A percentile compares a stretch with the other conserved stretches of the same genome.
Evolutionary conservation across 2,329 filamentous ascomycete genomes (phyloP).

Genomic region (Stagonosporopsis cucurbitacearum): DNA sequence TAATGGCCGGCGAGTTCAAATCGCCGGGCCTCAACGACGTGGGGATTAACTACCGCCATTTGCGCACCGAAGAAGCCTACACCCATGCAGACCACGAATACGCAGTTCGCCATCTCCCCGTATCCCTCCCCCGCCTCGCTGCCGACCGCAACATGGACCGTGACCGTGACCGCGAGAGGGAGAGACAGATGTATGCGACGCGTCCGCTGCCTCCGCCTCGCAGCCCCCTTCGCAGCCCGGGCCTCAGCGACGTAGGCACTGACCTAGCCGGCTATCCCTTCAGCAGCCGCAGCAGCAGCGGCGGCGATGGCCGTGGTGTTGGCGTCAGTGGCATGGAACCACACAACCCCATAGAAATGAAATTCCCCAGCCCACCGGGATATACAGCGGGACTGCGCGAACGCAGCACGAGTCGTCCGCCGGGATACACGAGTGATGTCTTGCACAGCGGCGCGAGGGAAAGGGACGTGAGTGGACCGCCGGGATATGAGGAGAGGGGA

Average conservation of each 20-base stretch:
- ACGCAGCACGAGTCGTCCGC: slow-evolving; percentile 3
- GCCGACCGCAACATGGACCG: neutral
- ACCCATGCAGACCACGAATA: neutral
- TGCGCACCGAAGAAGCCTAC: neutral
- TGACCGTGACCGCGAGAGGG: neutral
- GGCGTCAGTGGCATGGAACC: slow-evolving; percentile 17
- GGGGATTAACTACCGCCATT: slow-evolving; percentile 1
- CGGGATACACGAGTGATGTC: neutral
- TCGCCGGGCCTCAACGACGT: slow-evolving; percentile 9
- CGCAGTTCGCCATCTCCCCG: neutral
- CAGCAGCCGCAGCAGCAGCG: neutral
- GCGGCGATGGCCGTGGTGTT: too few species aligned
- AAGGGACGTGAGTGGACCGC: slow-evolving; percentile 3
- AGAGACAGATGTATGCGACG: neutral
- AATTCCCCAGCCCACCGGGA: slow-evolving; percentile 29
- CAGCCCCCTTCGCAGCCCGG: slow-evolving; percentile 15
- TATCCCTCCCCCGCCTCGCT: neutral
- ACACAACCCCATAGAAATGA: slow-evolving; percentile 1
- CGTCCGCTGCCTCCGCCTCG: slow-evolving; percentile 9
- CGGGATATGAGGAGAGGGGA: slow-evolving; percentile 6
- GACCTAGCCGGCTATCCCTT: slow-evolving; percentile 27
- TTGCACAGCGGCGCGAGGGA: neutral
- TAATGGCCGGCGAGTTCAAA: slow-evolving; percentile 38
- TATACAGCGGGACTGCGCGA: slow-evolving; percentile 9
- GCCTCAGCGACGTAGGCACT: slow-evolving; percentile 6